Evolutionary conservation across 2,329 filamentous ascomycete species (phyloP), one percentile per base, ranked within the genome.

Genomic region (Thelonectria discophora): DNA sequence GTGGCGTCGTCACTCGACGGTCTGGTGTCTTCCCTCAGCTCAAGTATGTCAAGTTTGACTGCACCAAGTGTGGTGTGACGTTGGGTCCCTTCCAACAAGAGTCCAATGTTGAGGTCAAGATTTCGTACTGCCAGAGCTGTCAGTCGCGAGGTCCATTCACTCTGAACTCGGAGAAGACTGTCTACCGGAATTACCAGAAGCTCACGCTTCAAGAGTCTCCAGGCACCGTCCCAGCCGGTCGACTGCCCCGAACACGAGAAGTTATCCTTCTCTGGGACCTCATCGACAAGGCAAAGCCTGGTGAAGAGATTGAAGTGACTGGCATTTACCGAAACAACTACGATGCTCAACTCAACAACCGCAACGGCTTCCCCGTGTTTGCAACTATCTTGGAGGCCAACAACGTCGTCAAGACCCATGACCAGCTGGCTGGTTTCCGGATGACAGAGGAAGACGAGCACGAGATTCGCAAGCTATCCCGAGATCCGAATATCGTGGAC

Each of bases 151-250:
- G 95, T 0, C 96, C 95, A 0, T 99, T 99, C 74, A 97, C 90
- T 0, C 82, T 99, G 67, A 98, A 98, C 80, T 95, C 93, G 4
- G 95, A 98, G 76, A 96, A 97, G 83, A 99, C 95, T 0, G 91
- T 99, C 15, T 99, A 99, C 80, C 91, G 95, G 65, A 99, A 99
- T 78, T 99, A 97, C 79, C 95, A 99, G 77, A 99, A 97, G 75
- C 83, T 99, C 70, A 99, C 95, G 0, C 85, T 99, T 12, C 95
- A 99, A 74, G 95, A 99, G 77, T 97, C 96, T 0, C 95, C 95
- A 4, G 96, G 95, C 56, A 98, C 95, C 7, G 95, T 99, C 3
- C 96, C 95, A 5, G 94, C 96, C 37, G 95, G 95, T 72, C 94
- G 95, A 77, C 86, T 99, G 48, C 95, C 95, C 3, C 90, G 96